A percentile compares a stretch with the other conserved stretches of the same genome.
Evolutionary conservation across 768 basidiomycete species (phyloP).

Genomic region (Tylopilus rubrobrunneus): DNA sequence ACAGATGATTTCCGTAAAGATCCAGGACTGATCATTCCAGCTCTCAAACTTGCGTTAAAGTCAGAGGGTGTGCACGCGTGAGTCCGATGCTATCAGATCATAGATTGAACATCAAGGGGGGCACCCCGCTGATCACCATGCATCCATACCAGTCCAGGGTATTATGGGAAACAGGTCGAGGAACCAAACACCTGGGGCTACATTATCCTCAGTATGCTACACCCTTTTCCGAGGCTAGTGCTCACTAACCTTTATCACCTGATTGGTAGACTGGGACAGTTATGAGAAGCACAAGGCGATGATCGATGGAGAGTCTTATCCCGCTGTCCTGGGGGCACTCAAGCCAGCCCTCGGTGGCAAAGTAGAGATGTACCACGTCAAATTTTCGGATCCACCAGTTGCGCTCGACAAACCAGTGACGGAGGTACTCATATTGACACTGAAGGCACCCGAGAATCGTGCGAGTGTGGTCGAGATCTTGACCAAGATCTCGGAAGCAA

Average conservation of each 20-base stretch:
- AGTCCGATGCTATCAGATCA: slow-evolving; percentile 1
- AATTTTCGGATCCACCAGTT: slow-evolving; percentile 12
- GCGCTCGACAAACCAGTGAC: slow-evolving; percentile 25
- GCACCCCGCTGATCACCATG: not conserved
- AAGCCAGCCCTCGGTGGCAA: slow-evolving; percentile 2
- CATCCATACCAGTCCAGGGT: slow-evolving; percentile 12
- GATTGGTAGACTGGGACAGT: slow-evolving; percentile 25
- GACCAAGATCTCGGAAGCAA: slow-evolving; percentile 10
- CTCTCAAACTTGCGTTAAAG: slow-evolving; percentile 9
- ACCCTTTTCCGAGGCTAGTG: not conserved
- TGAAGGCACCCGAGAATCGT: slow-evolving; percentile 26
- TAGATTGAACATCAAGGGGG: not conserved
- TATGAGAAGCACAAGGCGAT: slow-evolving; percentile 18
- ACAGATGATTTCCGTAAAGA: slow-evolving; percentile 6
- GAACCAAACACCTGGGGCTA: slow-evolving; percentile 6
- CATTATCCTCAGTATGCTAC: slow-evolving; percentile 16
- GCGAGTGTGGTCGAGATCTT: slow-evolving; percentile 9
- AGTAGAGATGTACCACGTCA: slow-evolving; percentile 19
- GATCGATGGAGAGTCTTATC: slow-evolving; percentile 4
- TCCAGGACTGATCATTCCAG: not conserved
- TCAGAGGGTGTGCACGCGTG: slow-evolving; percentile 11
- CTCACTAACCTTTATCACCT: not conserved
- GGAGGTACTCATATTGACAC: slow-evolving; percentile 11
- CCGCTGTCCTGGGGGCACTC: slow-evolving; percentile 1
- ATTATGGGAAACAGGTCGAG: slow-evolving; percentile 22